Evolutionary conservation across 1,139 yeast genomes (phyloP).

Genomic region (Meyerozyma athensensis): DNA sequence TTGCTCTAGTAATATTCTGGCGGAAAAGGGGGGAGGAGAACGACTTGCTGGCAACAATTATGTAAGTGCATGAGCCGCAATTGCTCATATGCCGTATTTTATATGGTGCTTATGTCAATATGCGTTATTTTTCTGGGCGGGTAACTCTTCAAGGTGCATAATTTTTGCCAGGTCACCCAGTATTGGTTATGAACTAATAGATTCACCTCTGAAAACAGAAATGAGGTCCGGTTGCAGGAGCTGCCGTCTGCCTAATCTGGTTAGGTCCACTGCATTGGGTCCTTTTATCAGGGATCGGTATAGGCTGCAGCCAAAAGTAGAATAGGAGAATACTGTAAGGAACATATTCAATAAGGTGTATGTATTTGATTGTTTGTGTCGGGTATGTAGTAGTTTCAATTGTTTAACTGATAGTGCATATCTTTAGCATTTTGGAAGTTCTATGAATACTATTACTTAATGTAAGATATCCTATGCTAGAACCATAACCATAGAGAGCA

Average conservation of each 20-base stretch:
- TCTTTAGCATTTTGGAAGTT: too few species aligned
- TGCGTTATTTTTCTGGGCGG: neutral
- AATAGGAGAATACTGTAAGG: too few species aligned
- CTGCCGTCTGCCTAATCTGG: neutral
- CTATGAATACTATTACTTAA: too few species aligned
- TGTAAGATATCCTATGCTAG: too few species aligned
- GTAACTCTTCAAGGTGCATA: neutral
- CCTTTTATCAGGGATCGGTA: neutral
- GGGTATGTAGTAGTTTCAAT: too few species aligned
- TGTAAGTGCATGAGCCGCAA: neutral
- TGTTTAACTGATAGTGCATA: too few species aligned
- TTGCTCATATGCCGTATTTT: neutral
- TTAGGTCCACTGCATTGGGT: neutral
- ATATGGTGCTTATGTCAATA: neutral
- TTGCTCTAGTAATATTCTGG: neutral
- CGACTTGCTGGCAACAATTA: neutral
- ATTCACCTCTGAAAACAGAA: neutral
- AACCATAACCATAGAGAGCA: too few species aligned
- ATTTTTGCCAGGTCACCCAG: neutral
- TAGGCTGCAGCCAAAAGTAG: too few species aligned
- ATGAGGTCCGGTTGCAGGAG: neutral
- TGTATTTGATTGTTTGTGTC: too few species aligned
- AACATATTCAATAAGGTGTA: too few species aligned
- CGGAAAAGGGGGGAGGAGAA: conserved; percentile 2
- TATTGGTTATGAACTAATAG: neutral